phyloP scores from a whole-genome alignment of 495 filamentous ascomycete species.

The Penicillium macrosclerotiorum region DNA sequence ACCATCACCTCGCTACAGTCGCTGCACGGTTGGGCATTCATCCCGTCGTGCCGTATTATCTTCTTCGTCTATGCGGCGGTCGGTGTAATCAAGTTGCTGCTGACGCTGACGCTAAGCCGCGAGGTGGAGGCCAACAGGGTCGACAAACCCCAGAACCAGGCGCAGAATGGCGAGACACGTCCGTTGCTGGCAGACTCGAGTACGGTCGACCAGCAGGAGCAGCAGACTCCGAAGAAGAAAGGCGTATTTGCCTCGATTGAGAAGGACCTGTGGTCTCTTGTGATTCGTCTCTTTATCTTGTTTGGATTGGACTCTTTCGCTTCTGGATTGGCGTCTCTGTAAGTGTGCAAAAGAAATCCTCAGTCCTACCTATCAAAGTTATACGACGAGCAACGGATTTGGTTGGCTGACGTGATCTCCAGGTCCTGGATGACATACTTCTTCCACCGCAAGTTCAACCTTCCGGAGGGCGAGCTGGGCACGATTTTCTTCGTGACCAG shows the following conservation, averaged over 20 bases:
- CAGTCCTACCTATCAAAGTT: background rate
- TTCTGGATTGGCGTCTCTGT: conserved; percentile 72
- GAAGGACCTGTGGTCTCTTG: conserved; percentile 52
- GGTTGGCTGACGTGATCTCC: no score
- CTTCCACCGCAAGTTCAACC: conserved; percentile 71
- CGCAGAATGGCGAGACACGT: conserved; percentile 35
- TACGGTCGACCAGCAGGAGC: background rate
- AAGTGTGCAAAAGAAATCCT: conserved; percentile 20
- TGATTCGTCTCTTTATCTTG: conserved; percentile 70
- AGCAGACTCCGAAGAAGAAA: conserved; percentile 20
- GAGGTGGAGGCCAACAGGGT: conserved; percentile 55
- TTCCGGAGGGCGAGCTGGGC: conserved; percentile 67
- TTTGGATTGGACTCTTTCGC: conserved; percentile 78
- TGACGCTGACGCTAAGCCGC: conserved; percentile 58
- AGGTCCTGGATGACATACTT: conserved; percentile 72
- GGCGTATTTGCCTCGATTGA: conserved; percentile 53
- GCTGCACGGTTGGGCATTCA: conserved; percentile 48
- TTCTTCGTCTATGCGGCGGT: conserved; percentile 70
- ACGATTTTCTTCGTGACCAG: conserved; percentile 65
- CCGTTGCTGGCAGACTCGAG: conserved; percentile 45
- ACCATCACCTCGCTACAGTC: conserved; percentile 52
- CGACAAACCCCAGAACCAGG: conserved; percentile 17
- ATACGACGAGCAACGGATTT: conserved; percentile 11
- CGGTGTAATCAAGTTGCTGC: conserved; percentile 62
- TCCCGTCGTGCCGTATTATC: conserved; percentile 63